Percentiles rank a stretch among this genome's conserved stretches.
phyloP scores from a whole-genome alignment of 495 filamentous ascomycete genomes.

The Aspergillus campestris region DNA sequence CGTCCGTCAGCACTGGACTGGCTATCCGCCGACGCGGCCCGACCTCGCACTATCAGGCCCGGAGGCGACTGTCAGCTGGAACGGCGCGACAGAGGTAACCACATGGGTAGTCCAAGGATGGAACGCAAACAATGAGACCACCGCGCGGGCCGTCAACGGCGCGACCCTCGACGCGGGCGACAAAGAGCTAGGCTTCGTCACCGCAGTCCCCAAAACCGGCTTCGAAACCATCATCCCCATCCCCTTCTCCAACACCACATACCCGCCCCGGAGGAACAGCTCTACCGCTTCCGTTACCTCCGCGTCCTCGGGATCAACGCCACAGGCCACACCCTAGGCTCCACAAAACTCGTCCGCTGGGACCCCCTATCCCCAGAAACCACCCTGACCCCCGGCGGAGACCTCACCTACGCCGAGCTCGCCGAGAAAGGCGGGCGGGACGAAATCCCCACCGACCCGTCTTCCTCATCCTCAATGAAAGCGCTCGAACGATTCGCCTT shows the following conservation, averaged over 20 bases:
- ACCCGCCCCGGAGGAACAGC: neutral
- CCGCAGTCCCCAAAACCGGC: slow-evolving; percentile 19
- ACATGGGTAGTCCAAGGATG: slow-evolving; percentile 28
- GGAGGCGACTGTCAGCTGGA: slow-evolving; percentile 29
- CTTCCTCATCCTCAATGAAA: too few relatives aligned
- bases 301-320: slow-evolving; percentile 12
- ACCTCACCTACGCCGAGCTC: too few relatives aligned
- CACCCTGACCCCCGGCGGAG: neutral
- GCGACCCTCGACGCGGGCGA: neutral
- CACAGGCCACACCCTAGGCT: slow-evolving; percentile 7
- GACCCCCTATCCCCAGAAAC: slow-evolving; percentile 2
- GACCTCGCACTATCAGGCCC: slow-evolving; percentile 19
- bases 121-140: slow-evolving; percentile 1
- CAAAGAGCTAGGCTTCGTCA: slow-evolving; percentile 14
- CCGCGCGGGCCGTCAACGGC: neutral
- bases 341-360: slow-evolving; percentile 8
- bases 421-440: neutral
- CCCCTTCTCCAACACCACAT: slow-evolving; percentile 1
- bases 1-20: slow-evolving; percentile 30
- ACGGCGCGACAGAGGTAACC: slow-evolving; percentile 33
- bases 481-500: too few relatives aligned
- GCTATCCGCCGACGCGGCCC: slow-evolving; percentile 19
- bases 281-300: neutral
- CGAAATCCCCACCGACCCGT: too few relatives aligned
- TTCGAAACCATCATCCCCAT: slow-evolving; percentile 27